These are phyloP conservation scores for Ajuga reptans DNA, from an alignment of 305 asterid genomes.

Conservation along the genomic window DNA sequence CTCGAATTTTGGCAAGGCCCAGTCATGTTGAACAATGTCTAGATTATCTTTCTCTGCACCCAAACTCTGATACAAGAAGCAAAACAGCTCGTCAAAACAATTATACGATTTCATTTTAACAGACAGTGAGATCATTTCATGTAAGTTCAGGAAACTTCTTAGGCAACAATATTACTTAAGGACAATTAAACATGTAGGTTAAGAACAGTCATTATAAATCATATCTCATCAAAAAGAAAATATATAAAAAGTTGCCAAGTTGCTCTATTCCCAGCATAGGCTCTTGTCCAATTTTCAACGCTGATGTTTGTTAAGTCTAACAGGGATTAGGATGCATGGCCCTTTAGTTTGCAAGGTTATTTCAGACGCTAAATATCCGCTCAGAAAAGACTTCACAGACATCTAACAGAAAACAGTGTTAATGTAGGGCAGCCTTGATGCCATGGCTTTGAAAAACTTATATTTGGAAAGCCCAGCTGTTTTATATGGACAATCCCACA, in stretches of 20 bases:
- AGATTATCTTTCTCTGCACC: conserved; percentile 81
- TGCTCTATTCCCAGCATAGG: not conserved
- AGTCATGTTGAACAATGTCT: conserved; percentile 80
- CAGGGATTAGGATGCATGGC: not conserved
- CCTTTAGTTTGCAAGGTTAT: not conserved
- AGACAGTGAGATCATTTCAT: not conserved
- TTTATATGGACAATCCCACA: too few species aligned
- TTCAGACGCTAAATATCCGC: not conserved
- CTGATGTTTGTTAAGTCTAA: not conserved
- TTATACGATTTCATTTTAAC: not conserved
- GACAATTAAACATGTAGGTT: not conserved
- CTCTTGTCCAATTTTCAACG: not conserved
- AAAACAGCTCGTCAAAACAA: conserved; percentile 6
- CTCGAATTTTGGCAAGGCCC: conserved; percentile 88
- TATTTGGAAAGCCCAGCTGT: too few species aligned
- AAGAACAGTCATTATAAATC: not conserved
- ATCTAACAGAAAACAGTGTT: not conserved
- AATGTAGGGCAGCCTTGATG: conserved; percentile 1
- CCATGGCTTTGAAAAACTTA: not conserved
- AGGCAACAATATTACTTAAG: not conserved
- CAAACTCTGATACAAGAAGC: conserved; percentile 54
- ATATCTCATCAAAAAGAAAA: not conserved
- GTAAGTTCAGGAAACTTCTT: conserved; percentile 20
- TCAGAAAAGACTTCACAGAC: not conserved
- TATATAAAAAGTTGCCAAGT: not conserved